A percentile compares a stretch with the other conserved stretches of the same genome.
These are phyloP conservation scores for Urtica urens DNA, from an alignment of 306 rosid species.

Conservation along the genomic window DNA sequence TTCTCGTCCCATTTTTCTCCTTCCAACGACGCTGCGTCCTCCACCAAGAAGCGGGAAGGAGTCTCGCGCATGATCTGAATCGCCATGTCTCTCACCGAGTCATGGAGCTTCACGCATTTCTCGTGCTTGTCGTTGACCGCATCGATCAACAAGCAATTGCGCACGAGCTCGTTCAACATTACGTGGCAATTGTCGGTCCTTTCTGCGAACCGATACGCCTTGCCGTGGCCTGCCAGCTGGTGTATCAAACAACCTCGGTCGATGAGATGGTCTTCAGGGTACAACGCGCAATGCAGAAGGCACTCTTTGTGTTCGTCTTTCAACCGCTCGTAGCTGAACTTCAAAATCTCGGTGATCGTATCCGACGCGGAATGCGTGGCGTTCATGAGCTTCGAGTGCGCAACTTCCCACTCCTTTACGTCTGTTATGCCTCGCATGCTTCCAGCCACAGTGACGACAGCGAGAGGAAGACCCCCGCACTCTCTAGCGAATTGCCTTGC, in stretches of 20 bases:
- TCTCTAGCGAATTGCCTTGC: slow-evolving; percentile 1
- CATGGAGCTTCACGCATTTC: too few relatives aligned
- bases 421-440: slow-evolving; percentile 1
- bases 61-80: too few relatives aligned
- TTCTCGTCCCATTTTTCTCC: too few relatives aligned
- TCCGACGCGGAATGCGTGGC: not conserved
- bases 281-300: slow-evolving; percentile 11
- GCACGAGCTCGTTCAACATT: not conserved
- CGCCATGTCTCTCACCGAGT: too few relatives aligned
- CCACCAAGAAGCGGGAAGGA: too few relatives aligned
- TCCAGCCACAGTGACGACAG: slow-evolving; percentile 11
- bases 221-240: not conserved
- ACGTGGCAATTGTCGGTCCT: not conserved
- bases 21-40: too few relatives aligned
- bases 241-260: slow-evolving; percentile 3
- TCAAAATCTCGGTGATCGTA: not conserved
- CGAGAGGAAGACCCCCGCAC: slow-evolving; percentile 14
- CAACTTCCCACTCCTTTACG: slow-evolving; percentile 7
- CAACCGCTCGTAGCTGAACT: slow-evolving; percentile 6
- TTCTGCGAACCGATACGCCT: not conserved
- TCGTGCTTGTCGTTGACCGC: not conserved
- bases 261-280: slow-evolving; percentile 4
- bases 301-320: slow-evolving; percentile 3
- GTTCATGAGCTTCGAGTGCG: slow-evolving; percentile 3
- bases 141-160: not conserved